Evolutionary conservation across 176 grass and related monocot species (phyloP).

Genomic region (Carex kokanica): DNA sequence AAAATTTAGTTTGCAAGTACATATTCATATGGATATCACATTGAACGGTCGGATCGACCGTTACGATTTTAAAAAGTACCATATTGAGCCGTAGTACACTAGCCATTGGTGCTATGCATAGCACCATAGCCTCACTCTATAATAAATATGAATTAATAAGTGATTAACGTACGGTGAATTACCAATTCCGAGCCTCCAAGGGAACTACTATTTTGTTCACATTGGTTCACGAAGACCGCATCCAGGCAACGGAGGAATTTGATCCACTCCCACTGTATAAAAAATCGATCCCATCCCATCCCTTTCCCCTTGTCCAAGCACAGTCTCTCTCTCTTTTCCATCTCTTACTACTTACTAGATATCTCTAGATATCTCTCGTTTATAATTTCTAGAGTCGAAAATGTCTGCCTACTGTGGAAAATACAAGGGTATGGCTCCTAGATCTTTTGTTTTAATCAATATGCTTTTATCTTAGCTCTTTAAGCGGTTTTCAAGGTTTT

Average conservation of each 20-base stretch:
- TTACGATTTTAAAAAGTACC: too few relatives aligned
- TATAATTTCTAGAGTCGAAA: neutral
- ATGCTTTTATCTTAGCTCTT: neutral
- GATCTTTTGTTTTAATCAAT: neutral
- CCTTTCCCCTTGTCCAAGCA: conserved; percentile 56
- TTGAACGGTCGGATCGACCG: too few relatives aligned
- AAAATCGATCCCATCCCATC: neutral
- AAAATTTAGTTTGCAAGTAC: too few relatives aligned
- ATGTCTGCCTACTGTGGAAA: conserved; percentile 91
- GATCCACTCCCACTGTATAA: neutral
- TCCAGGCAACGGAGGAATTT: neutral
- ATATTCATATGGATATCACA: too few relatives aligned
- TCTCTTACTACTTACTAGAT: neutral
- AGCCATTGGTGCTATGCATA: too few relatives aligned
- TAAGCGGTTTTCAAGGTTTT: neutral
- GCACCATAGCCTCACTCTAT: too few relatives aligned
- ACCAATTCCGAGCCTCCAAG: neutral
- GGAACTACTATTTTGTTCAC: neutral
- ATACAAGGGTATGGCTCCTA: conserved; percentile 53
- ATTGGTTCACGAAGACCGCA: neutral
- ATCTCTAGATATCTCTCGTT: conserved; percentile 3
- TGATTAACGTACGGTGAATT: neutral
- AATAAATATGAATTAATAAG: too few relatives aligned
- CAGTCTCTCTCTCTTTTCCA: neutral
- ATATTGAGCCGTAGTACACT: too few relatives aligned